Percentiles rank a stretch among this genome's conserved stretches.
phyloP scores from a whole-genome alignment of 1,284 basidiomycete genomes.

The Melampsora larici-populina region DNA sequence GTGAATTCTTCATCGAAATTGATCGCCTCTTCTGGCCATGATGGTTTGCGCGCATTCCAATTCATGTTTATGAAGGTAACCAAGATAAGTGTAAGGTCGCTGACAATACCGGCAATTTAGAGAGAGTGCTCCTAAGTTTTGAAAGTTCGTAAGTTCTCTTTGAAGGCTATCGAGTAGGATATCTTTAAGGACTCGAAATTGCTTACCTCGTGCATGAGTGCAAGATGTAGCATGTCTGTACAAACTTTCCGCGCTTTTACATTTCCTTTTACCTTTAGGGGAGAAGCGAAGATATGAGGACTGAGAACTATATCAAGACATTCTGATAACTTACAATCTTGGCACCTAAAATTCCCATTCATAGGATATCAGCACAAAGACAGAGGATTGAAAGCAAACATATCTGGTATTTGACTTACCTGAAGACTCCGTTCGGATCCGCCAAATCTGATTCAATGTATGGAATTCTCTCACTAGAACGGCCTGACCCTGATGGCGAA shows the following conservation, averaged over 20 bases:
- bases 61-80: slow-evolving; percentile 7
- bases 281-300: neutral
- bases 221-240: neutral
- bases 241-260: neutral
- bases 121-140: neutral
- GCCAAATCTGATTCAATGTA: no score
- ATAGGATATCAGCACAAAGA: neutral
- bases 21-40: neutral
- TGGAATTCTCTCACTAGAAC: no score
- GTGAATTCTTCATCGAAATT: neutral
- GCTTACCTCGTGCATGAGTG: neutral
- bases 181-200: neutral
- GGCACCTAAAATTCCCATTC: neutral
- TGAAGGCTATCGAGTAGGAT: no score
- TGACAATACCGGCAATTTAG: neutral
- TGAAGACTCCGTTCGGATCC: neutral
- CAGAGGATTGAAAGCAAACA: neutral
- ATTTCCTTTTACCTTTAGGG: neutral
- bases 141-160: no score
- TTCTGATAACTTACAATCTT: neutral
- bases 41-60: neutral
- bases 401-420: neutral
- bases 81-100: slow-evolving; percentile 8
- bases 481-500: no score
- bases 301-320: neutral